These are phyloP conservation scores for Boechera divaricarpa DNA, from an alignment of 345 rosid genomes.

Conservation along the genomic window DNA sequence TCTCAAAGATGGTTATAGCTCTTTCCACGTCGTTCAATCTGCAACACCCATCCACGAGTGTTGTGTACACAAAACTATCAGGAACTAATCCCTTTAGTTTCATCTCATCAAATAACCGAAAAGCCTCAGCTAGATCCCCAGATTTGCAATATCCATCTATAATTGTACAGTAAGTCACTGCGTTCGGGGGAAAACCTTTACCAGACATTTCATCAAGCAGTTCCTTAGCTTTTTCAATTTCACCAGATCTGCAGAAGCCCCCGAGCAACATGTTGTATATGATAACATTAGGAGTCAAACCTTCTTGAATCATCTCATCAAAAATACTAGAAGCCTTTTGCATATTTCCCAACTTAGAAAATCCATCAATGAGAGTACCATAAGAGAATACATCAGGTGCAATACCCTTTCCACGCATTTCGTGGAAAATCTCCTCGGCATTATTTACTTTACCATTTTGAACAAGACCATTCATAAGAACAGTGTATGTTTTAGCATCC, in stretches of 20 bases:
- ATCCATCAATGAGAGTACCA: conserved; percentile 69
- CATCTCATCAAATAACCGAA: conserved; percentile 69
- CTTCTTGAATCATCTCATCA: conserved; percentile 59
- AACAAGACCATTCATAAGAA: conserved; percentile 72
- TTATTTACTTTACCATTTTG: conserved; percentile 61
- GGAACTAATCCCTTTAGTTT: conserved; percentile 57
- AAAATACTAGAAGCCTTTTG: conserved; percentile 54
- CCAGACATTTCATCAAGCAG: conserved; percentile 63
- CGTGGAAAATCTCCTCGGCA: conserved; percentile 63
- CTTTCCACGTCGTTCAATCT: conserved; percentile 61
- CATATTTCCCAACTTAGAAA: conserved; percentile 60
- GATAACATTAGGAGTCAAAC: conserved; percentile 63
- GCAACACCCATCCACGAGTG: conserved; percentile 73
- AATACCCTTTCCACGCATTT: conserved; percentile 60
- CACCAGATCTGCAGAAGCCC: conserved; percentile 69
- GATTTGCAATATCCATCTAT: conserved; percentile 81
- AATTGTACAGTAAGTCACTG: conserved; percentile 66
- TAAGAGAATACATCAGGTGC: conserved; percentile 68
- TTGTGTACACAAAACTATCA: conserved; percentile 64
- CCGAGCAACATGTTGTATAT: conserved; percentile 67
- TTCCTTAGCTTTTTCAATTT: conserved; percentile 60
- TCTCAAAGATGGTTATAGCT: conserved; percentile 59
- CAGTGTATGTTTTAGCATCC: conserved; percentile 58
- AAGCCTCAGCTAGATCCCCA: conserved; percentile 65
- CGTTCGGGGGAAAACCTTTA: conserved; percentile 57